These are phyloP conservation scores for Fusarium tjaetaba DNA, from an alignment of 2,329 filamentous ascomycete species.

Conservation along the genomic window DNA sequence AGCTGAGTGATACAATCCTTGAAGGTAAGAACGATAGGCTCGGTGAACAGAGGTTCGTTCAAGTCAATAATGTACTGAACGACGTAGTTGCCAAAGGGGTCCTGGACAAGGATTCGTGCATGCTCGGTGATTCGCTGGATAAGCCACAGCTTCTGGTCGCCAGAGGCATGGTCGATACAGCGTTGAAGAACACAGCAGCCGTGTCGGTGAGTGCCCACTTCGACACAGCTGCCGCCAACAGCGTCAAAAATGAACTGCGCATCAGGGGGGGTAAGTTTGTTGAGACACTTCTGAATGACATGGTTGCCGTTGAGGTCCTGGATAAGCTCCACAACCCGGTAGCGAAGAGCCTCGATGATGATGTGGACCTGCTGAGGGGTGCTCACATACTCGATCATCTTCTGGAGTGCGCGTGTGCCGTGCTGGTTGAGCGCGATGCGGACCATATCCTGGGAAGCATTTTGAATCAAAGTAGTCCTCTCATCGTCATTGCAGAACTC, in stretches of 20 bases:
- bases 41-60: constrained; percentile 86
- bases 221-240: constrained; percentile 85
- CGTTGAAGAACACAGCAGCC: constrained; percentile 98
- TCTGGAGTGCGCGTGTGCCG: constrained; percentile 94
- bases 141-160: constrained; percentile 86
- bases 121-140: constrained; percentile 88
- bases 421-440: constrained; percentile 97
- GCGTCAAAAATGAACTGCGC: constrained; percentile 98
- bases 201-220: constrained; percentile 95
- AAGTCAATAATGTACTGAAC: constrained; percentile 98
- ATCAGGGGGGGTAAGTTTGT: constrained; percentile 85
- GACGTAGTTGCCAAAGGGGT: constrained; percentile 98
- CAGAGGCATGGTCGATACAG: constrained; percentile 96
- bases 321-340: constrained; percentile 91
- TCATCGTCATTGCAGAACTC: constrained; percentile 96
- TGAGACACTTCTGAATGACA: constrained; percentile 98
- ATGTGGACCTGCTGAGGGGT: constrained; percentile 85
- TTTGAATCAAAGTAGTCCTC: constrained; percentile 90
- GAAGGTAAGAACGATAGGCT: constrained; percentile 87
- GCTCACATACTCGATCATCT: constrained; percentile 98
- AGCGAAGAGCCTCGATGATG: constrained; percentile 85
- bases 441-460: constrained; percentile 87
- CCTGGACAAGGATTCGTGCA: constrained; percentile 89
- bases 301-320: constrained; percentile 99
- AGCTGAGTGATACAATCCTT: constrained; percentile 73